Base-by-base conservation (phyloP, 371 early-diverging fungal species). In the Mortierella sp. region DNA sequence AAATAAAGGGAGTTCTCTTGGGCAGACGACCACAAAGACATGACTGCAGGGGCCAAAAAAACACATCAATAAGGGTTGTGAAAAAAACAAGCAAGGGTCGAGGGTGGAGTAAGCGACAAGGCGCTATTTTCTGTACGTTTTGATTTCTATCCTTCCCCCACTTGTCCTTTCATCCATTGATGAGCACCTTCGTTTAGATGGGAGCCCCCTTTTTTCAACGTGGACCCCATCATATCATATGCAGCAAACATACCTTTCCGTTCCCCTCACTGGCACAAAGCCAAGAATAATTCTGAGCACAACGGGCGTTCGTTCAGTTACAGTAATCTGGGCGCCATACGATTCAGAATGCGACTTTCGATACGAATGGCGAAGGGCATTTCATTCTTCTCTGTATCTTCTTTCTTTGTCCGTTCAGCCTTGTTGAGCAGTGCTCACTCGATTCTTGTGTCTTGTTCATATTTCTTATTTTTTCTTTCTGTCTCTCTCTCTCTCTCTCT, bases 281-380 rank as follows among this genome's bases (percentile, higher is more conserved):
- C n/a, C n/a, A n/a, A n/a, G n/a, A n/a, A n/a, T n/a, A n/a, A n/a
- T n/a, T n/a, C n/a, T n/a, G n/a, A n/a, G n/a, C n/a, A n/a, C n/a
- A n/a, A n/a, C n/a, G n/a, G n/a, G n/a, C n/a, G n/a, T n/a, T n/a
- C n/a, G n/a, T n/a, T n/a, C n/a, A n/a, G n/a, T n/a, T n/a, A n/a
- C n/a, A n/a, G n/a, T n/a, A n/a, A n/a, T n/a, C n/a, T 34, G 61
- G 61, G 61, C 61, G 61, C 61, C 34, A 29, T 31, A 61, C n/a
- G n/a, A n/a, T n/a, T n/a, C n/a, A n/a, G n/a, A n/a, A n/a, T n/a
- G n/a, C n/a, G n/a, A n/a, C n/a, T n/a, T n/a, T 19, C 61, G 37
- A 61, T 34, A 61, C 34, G 8, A 34, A 58, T 2, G 50, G 50
- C 50, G 10, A 50, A 47, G 6, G 47, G 24, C n/a, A 8, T 22